Percentiles rank a stretch among this genome's conserved stretches.
Evolutionary conservation across 139 green algal genomes (phyloP).

Genomic region (Chlorella sp.): DNA sequence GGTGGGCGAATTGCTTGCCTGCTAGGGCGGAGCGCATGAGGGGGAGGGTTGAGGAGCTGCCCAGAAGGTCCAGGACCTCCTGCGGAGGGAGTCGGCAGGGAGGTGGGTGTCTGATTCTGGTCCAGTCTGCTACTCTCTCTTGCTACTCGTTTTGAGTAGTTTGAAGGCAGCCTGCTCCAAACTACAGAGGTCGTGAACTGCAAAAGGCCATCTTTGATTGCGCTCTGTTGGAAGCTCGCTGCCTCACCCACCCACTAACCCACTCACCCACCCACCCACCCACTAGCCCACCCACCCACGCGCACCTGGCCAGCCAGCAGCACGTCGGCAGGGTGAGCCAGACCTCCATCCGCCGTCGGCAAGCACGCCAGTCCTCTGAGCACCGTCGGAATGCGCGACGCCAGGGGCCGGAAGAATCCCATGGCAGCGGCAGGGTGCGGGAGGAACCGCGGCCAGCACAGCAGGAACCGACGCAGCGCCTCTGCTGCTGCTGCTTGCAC

Average conservation of each 20-base stretch:
- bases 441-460: too few relatives aligned
- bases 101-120: neutral
- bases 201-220: too few relatives aligned
- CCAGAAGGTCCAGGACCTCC: neutral
- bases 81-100: neutral
- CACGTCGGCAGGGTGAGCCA: neutral
- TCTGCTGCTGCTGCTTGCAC: too few relatives aligned
- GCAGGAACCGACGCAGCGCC: too few relatives aligned
- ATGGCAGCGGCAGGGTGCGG: too few relatives aligned
- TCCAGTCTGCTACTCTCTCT: neutral
- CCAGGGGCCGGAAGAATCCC: neutral
- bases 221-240: too few relatives aligned
- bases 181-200: neutral
- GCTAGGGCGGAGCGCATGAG: neutral
- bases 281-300: too few relatives aligned
- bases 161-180: neutral
- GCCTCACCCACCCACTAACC: too few relatives aligned
- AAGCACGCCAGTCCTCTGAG: neutral
- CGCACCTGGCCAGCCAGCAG: slow-evolving; percentile 4
- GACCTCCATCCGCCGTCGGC: neutral
- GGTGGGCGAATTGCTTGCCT: neutral
- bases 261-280: too few relatives aligned
- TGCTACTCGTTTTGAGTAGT: neutral
- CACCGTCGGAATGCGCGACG: neutral
- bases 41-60: too few relatives aligned